phyloP scores from a whole-genome alignment of 345 rosid genomes.

The Pistacia integerrima region DNA sequence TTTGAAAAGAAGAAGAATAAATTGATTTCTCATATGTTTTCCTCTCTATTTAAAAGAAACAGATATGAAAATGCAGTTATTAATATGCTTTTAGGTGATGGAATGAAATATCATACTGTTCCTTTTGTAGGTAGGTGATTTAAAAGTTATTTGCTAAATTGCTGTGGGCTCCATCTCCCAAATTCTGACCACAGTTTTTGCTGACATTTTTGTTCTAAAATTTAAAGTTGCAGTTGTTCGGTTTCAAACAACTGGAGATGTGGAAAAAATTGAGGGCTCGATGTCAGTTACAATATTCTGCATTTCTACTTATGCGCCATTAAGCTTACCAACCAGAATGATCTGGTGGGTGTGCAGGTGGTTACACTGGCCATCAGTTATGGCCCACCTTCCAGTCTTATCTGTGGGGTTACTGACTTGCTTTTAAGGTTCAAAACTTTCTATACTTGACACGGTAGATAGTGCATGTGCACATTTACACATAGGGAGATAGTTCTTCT shows the following conservation, averaged over 20 bases:
- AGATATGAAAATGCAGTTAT: background rate
- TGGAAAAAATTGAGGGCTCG: background rate
- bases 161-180: background rate
- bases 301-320: background rate
- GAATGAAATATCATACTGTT: background rate
- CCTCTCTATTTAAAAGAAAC: no score
- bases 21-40: background rate
- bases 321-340: conserved; percentile 2
- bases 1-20: background rate
- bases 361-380: conserved; percentile 9
- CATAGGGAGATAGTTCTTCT: no score
- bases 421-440: background rate
- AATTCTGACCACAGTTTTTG: background rate
- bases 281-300: background rate
- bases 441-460: background rate
- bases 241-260: background rate
- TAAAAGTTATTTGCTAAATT: no score
- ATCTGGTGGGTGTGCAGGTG: background rate
- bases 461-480: background rate
- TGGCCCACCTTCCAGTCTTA: background rate
- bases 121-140: background rate
- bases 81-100: background rate
- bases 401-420: background rate
- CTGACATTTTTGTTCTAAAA: background rate
- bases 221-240: background rate